Base-by-base conservation (phyloP, 768 basidiomycete genomes). In the Cyathus striatus region DNA sequence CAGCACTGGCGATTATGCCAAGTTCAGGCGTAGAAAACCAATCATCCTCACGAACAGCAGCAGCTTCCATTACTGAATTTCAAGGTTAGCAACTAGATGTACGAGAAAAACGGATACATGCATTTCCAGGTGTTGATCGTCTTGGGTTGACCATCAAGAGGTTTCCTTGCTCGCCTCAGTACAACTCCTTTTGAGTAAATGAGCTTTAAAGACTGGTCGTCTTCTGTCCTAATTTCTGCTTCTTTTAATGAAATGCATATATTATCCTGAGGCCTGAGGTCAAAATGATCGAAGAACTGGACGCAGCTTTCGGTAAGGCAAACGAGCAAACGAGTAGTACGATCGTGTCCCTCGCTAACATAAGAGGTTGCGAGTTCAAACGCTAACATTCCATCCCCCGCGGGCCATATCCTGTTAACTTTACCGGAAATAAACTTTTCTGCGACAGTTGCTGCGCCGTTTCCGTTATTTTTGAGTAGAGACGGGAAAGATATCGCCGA, bases 241-340 rank as follows among this genome's bases (percentile, higher is more conserved):
- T 76, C 76, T 44, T 65, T 70, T 16, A 81, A 64, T 14, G 72
- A 65, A n/a, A 83, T 41, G n/a, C 56, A 56, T 20, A 83, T 50
- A 30, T 59, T 59, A 43, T 78, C 72, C 2, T 61, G 57, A 5
- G 71, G 58, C 26, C 63, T 58, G 44, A 79, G 64, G 24, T 61
- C 41, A 6, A 82, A 56, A 18, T 59, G 49, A 6, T 55, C 40
- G 34, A 72, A 61, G 46, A 62, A 57, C 1, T 60, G 45, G 20
- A 57, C 44, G 33, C 57, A 64, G 16, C 51, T 38, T 35, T 52
- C 42, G 38, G 56, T 53, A 30, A 37, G 30, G 32, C 5, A 59
- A 27, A 2, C 34, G 44, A 13, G 13, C 13, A 32, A 32, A 16
- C 30, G 30, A 32, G 12, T 12, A 3, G 13, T 32, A 13, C 30